These are phyloP conservation scores for Pholiota conissans DNA, from an alignment of 768 basidiomycete species.

Conservation along the genomic window DNA sequence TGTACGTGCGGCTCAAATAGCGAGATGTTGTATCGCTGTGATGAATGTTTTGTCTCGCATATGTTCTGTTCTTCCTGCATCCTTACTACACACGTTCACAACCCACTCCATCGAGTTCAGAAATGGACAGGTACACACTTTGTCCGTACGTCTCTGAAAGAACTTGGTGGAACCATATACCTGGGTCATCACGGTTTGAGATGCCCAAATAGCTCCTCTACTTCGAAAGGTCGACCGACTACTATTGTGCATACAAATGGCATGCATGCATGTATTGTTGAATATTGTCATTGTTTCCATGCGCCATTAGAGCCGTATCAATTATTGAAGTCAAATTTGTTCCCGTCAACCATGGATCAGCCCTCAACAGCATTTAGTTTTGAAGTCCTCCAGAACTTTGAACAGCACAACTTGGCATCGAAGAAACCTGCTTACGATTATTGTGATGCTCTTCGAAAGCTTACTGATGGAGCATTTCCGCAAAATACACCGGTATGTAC, in stretches of 20 bases:
- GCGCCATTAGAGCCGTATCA: slow-evolving; percentile 8
- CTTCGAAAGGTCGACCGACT: slow-evolving; percentile 3
- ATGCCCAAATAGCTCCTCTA: slow-evolving; percentile 6
- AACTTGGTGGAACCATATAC: slow-evolving; percentile 4
- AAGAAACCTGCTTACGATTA: slow-evolving; percentile 25
- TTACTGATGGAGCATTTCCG: slow-evolving; percentile 22
- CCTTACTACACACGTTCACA: too few species aligned
- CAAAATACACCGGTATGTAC: slow-evolving; percentile 18
- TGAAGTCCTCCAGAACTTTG: slow-evolving; percentile 18
- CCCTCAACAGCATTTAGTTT: slow-evolving; percentile 24
- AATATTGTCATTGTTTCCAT: slow-evolving; percentile 11
- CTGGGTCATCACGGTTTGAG: slow-evolving; percentile 17
- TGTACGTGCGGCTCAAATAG: too few species aligned
- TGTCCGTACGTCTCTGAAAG: slow-evolving; percentile 1
- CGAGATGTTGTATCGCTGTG: too few species aligned
- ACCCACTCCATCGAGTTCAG: slow-evolving; percentile 16
- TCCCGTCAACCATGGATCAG: slow-evolving; percentile 22
- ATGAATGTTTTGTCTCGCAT: too few species aligned
- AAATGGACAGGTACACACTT: slow-evolving; percentile 18
- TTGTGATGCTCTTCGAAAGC: slow-evolving; percentile 15
- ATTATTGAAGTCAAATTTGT: slow-evolving; percentile 18
- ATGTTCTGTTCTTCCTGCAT: too few species aligned
- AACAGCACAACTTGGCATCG: slow-evolving; percentile 22
- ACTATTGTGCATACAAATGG: slow-evolving; percentile 19
- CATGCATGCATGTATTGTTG: slow-evolving; percentile 10